Conservation (phyloP, 495 filamentous ascomycete species). For the Aspergillus biplanus region DNA sequence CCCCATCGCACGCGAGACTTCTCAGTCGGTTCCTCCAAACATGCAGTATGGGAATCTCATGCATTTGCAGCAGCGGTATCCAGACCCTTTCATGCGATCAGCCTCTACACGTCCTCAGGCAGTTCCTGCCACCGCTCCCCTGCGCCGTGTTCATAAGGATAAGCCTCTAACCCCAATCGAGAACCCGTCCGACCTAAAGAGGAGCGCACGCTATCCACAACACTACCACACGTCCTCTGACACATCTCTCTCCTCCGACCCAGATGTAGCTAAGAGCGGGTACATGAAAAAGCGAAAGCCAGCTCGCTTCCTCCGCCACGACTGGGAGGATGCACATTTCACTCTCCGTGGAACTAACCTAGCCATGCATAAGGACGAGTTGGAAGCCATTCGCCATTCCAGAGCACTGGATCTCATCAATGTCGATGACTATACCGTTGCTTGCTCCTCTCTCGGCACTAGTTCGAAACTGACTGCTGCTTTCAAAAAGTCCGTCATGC, state of each 20-base stretch:
- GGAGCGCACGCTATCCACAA: slow-evolving; percentile 31
- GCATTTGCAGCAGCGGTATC: neutral
- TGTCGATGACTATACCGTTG: slow-evolving; percentile 93
- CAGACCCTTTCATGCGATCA: slow-evolving; percentile 52
- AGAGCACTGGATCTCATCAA: slow-evolving; percentile 80
- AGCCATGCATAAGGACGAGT: slow-evolving; percentile 75
- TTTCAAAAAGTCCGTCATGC: slow-evolving; percentile 79
- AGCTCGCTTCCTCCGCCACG: slow-evolving; percentile 82
- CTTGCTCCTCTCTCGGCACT: slow-evolving; percentile 75
- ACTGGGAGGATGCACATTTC: slow-evolving; percentile 92
- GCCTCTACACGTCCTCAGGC: slow-evolving; percentile 56
- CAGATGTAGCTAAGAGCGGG: slow-evolving; percentile 68
- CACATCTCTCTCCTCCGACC: slow-evolving; percentile 4
- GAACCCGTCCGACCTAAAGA: neutral
- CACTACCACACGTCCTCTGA: neutral
- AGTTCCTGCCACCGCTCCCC: slow-evolving; percentile 59
- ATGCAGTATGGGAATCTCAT: slow-evolving; percentile 62
- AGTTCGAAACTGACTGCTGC: slow-evolving; percentile 82
- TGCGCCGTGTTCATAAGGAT: slow-evolving; percentile 61
- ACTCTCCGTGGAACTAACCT: slow-evolving; percentile 82
- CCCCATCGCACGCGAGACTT: slow-evolving; percentile 69
- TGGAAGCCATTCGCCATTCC: slow-evolving; percentile 45
- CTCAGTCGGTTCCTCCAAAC: slow-evolving; percentile 90
- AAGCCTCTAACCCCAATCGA: slow-evolving; percentile 29
- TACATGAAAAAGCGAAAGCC: slow-evolving; percentile 96